A percentile compares a stretch with the other conserved stretches of the same genome.
Conservation (phyloP, 345 rosid species). For the Melastoma malabathricum region DNA sequence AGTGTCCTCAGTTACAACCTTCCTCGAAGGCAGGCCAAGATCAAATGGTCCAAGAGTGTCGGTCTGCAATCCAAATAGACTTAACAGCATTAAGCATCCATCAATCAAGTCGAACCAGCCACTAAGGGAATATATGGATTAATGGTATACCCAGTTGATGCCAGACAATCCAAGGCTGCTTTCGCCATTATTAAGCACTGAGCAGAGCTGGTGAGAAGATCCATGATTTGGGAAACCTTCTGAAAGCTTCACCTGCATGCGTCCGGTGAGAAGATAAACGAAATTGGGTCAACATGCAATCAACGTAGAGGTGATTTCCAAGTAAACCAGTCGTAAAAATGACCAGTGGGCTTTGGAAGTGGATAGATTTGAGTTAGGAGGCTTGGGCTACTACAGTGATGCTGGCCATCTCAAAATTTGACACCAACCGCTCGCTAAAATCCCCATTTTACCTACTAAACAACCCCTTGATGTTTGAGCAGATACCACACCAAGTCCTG, state of each 20-base stretch:
- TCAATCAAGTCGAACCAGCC: not conserved
- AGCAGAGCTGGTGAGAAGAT: constrained; percentile 27
- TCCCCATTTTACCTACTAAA: too few species aligned
- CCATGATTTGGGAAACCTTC: constrained; percentile 23
- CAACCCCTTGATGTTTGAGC: too few species aligned
- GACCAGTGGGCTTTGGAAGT: too few species aligned
- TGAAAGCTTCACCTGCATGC: too few species aligned
- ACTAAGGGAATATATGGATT: not conserved
- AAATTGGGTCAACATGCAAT: not conserved
- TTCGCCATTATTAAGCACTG: constrained; percentile 37
- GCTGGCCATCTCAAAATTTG: too few species aligned
- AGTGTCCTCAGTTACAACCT: constrained; percentile 29
- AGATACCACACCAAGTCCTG: too few species aligned
- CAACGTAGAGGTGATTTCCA: too few species aligned
- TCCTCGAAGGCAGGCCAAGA: constrained; percentile 50
- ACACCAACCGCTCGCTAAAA: too few species aligned
- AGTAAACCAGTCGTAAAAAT: too few species aligned
- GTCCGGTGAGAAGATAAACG: not conserved
- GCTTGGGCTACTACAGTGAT: too few species aligned
- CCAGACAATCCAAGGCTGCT: constrained; percentile 83
- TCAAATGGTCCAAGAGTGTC: constrained; percentile 84
- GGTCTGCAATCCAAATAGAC: constrained; percentile 28
- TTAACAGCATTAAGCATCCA: not conserved
- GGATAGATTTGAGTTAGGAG: too few species aligned
- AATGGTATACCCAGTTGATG: constrained; percentile 65